Percentiles rank a stretch among this genome's conserved stretches.
Conservation (phyloP, 108 stramenopile genomes). For the Nannochloropsis gaditana region DNA sequence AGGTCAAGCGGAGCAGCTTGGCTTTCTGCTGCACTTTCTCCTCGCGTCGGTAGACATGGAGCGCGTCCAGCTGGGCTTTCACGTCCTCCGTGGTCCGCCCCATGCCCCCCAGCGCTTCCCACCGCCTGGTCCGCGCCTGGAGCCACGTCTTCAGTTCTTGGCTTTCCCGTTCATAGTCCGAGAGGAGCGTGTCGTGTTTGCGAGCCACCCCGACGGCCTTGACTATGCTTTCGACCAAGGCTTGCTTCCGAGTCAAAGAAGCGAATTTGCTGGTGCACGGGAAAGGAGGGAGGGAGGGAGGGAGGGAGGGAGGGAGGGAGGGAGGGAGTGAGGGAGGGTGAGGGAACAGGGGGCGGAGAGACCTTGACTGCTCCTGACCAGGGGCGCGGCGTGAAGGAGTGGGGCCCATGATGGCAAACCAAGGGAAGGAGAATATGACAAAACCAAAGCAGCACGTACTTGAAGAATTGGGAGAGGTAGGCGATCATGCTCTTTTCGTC, state of each 20-base stretch:
- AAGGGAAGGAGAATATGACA: background rate
- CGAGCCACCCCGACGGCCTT: background rate
- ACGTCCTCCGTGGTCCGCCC: background rate
- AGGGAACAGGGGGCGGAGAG: constrained; percentile 11
- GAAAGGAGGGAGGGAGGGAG: background rate
- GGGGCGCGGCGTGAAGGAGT: background rate
- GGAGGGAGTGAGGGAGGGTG: background rate
- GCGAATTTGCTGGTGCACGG: background rate
- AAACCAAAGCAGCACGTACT: constrained; percentile 28
- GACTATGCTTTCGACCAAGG: background rate
- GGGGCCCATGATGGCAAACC: background rate
- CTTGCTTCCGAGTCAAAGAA: background rate
- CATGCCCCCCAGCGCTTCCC: background rate
- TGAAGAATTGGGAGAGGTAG: constrained; percentile 43
- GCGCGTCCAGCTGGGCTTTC: background rate
- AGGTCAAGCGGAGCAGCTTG: background rate
- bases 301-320: background rate
- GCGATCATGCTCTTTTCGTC: constrained; percentile 48
- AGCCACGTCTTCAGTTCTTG: background rate
- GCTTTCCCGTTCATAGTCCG: background rate
- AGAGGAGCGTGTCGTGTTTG: background rate
- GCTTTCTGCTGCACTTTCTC: background rate
- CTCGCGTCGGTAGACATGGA: background rate
- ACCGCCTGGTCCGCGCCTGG: background rate
- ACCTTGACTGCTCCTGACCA: background rate